Percentiles rank a stretch among this genome's conserved stretches.
Conservation (phyloP, 768 basidiomycete genomes). For the Cystofilobasidium ferigula region DNA sequence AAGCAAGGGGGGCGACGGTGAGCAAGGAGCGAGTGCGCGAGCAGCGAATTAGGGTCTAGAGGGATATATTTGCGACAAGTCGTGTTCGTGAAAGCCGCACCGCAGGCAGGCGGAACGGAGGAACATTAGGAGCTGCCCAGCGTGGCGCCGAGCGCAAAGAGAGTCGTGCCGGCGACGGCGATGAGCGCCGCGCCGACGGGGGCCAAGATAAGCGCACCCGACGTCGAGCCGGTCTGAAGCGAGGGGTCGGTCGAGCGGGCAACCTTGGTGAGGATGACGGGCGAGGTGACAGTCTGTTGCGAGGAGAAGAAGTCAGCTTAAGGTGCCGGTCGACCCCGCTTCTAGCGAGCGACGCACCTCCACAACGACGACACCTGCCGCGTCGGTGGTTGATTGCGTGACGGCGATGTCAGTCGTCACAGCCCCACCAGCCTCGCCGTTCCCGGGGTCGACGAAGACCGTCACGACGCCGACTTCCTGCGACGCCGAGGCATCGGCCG, state of each 20-base stretch:
- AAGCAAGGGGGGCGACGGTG: too few relatives aligned
- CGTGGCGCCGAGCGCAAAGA: background rate
- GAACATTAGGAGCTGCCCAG: too few relatives aligned
- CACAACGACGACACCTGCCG: background rate
- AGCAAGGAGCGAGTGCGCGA: too few relatives aligned
- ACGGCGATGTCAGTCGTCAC: background rate
- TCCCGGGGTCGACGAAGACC: background rate
- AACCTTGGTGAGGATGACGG: background rate
- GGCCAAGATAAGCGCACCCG: background rate
- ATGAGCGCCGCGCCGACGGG: too few relatives aligned
- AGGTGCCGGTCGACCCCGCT: background rate
- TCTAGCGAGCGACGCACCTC: background rate
- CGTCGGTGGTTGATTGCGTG: background rate
- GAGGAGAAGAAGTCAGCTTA: background rate
- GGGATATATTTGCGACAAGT: too few relatives aligned
- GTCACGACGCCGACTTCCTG: background rate
- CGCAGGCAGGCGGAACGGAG: too few relatives aligned
- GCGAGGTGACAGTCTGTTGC: constrained; percentile 4
- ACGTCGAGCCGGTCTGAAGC: background rate
- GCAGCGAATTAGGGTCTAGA: too few relatives aligned
- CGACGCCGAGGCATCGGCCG: background rate
- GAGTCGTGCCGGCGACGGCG: background rate
- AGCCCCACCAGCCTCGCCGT: background rate
- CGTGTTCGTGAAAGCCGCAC: too few relatives aligned
- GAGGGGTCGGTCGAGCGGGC: background rate